Percentiles rank a stretch among this genome's conserved stretches.
These are phyloP conservation scores for Cryptococcus sp. DNA, from an alignment of 1,284 basidiomycete genomes.

Conservation along the genomic window DNA sequence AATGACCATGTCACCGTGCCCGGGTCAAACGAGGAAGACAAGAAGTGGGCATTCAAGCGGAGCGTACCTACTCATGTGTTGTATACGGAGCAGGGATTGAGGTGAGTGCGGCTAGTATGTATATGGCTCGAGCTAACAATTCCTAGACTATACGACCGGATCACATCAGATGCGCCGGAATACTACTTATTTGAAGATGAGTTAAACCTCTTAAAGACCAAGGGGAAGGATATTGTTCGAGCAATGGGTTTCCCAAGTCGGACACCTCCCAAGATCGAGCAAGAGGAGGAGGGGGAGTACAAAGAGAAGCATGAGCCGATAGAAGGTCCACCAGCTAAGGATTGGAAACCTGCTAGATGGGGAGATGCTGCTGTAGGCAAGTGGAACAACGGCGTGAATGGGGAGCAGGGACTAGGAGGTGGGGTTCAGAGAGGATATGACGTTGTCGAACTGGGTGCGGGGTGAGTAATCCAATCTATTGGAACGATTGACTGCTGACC, in stretches of 20 bases:
- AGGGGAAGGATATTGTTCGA: conserved; percentile 51
- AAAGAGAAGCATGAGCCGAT: conserved; percentile 46
- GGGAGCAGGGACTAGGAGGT: conserved; percentile 51
- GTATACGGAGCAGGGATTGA: conserved; percentile 78
- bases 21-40: conserved; percentile 32
- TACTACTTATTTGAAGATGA: conserved; percentile 78
- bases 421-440: conserved; percentile 49
- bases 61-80: conserved; percentile 78
- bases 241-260: conserved; percentile 50
- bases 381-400: conserved; percentile 62
- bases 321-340: conserved; percentile 13
- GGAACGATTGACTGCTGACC: background rate
- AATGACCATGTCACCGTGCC: conserved; percentile 26
- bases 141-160: conserved; percentile 51
- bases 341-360: conserved; percentile 46
- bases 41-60: conserved; percentile 51
- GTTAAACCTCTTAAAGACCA: conserved; percentile 50
- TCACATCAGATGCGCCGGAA: conserved; percentile 73
- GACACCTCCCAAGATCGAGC: conserved; percentile 8
- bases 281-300: conserved; percentile 10
- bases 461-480: conserved; percentile 56
- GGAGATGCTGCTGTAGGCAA: conserved; percentile 62
- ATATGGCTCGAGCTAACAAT: background rate
- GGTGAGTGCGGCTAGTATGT: conserved; percentile 22
- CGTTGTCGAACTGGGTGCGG: conserved; percentile 79